These are phyloP conservation scores for Pseudoturritis turrita DNA, from an alignment of 345 rosid species.

Conservation along the genomic window DNA sequence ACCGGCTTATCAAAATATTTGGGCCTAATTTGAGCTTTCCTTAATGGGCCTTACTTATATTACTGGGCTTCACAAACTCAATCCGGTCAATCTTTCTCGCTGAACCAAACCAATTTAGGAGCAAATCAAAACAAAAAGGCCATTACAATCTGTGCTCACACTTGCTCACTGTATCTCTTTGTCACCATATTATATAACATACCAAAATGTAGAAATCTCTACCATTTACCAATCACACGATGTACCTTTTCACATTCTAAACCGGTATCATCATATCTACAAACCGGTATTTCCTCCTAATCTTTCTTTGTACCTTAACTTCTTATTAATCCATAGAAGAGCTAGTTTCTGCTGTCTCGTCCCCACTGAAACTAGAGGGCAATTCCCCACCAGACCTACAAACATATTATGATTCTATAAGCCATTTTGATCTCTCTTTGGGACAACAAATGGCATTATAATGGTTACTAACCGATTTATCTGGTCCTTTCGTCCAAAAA, in stretches of 20 bases:
- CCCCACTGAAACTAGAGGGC: slow-evolving; percentile 64
- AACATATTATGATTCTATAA: slow-evolving; percentile 4
- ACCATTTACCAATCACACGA: slow-evolving; percentile 15
- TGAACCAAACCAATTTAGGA: not conserved
- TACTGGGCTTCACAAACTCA: not conserved
- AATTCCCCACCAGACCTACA: slow-evolving; percentile 46
- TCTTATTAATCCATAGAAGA: slow-evolving; percentile 50
- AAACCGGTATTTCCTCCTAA: slow-evolving; percentile 21
- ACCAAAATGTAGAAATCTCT: slow-evolving; percentile 9
- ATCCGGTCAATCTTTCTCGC: not conserved
- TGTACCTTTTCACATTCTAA: slow-evolving; percentile 15
- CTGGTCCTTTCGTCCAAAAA: slow-evolving; percentile 31
- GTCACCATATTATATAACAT: not conserved
- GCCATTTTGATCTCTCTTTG: not conserved
- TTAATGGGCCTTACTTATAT: not conserved
- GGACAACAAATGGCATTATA: slow-evolving; percentile 7
- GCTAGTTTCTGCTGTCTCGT: slow-evolving; percentile 61
- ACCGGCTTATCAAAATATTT: not conserved
- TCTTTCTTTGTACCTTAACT: slow-evolving; percentile 12
- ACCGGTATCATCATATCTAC: slow-evolving; percentile 18
- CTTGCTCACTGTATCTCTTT: not conserved
- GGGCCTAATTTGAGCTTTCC: not conserved
- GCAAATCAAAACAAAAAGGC: not conserved
- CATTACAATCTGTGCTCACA: not conserved
- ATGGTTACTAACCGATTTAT: slow-evolving; percentile 47